A percentile compares a stretch with the other conserved stretches of the same genome.
phyloP scores from a whole-genome alignment of 2,329 filamentous ascomycete genomes.

The Plenodomus biglobosus region DNA sequence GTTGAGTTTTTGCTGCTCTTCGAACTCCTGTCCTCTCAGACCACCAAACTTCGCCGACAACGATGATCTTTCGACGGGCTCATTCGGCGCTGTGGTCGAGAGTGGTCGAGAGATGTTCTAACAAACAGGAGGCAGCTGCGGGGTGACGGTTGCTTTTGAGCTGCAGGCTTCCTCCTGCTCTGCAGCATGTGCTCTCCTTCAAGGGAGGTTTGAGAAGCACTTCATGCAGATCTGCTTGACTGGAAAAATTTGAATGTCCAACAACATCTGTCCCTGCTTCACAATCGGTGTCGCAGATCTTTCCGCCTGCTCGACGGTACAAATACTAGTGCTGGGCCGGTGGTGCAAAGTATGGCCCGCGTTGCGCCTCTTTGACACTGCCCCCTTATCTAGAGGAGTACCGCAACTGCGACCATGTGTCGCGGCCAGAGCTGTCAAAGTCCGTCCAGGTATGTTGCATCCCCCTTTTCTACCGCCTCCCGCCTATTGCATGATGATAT shows the following conservation, averaged over 20 bases:
- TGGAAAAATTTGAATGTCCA: constrained; percentile 5
- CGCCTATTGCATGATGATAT: constrained; percentile 40
- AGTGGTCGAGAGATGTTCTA: neutral
- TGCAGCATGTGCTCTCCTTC: constrained; percentile 25
- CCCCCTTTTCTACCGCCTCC: neutral
- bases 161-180: constrained; percentile 25
- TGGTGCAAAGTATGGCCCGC: constrained; percentile 1
- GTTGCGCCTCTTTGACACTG: neutral
- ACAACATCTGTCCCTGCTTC: constrained; percentile 4
- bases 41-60: neutral
- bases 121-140: neutral
- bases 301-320: neutral
- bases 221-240: constrained; percentile 13
- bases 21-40: neutral
- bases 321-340: neutral
- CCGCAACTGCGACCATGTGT: neutral
- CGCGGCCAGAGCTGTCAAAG: neutral
- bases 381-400: constrained; percentile 2
- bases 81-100: neutral
- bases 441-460: neutral
- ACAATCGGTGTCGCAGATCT: constrained; percentile 1
- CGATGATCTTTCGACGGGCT: neutral
- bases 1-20: neutral
- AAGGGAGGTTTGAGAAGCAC: constrained; percentile 18
- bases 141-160: constrained; percentile 15